Evolutionary conservation across 2,329 filamentous ascomycete species (phyloP), one percentile per base, ranked within the genome.

Genomic region (Cladobotryum protrusum): DNA sequence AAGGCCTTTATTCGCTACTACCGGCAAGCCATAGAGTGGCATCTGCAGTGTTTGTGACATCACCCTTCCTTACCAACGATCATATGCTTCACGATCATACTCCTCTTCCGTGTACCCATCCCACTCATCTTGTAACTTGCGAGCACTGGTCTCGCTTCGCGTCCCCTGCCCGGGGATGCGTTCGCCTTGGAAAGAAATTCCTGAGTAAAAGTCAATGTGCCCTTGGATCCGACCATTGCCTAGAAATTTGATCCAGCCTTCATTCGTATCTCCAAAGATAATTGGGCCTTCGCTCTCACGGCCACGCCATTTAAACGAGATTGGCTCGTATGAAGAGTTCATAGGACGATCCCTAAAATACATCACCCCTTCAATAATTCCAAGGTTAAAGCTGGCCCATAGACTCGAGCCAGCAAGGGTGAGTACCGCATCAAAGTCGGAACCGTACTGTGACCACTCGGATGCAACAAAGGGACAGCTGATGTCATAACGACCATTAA

Each of bases 381-480:
- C 71, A 4, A 76, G 62, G 40, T 71, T 63, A 54, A 78, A 78
- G 1, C 54, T 59, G 0, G 70, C 74, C 75, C 76, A 79, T 7
- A 77, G 57, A 13, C 54, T 66, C 5, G 58, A 60, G 12, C 68
- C 67, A 14, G 61, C 62, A 1, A 73, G 64, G 2, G 70, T 71
- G 14, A 74, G 59, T 37, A 70, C 61, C 9, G 73, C 56, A 2
- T 55, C 55, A 18, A 70, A 62, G 19, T 67, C 60, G 3, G 55
- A 47, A 4, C 54, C 45, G 5, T 55, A 44, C 17, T 59, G 41
- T 2, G 54, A 47, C 64, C 64, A 69, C 29, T 67, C 20, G 0
- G 24, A 24, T 8, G 54, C 45, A 3, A 67, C 60, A 4, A 58
- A 47, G 9, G 50, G 47, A 43, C 61, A 68, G 9, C 51, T 40